Base-by-base conservation (phyloP, 371 early-diverging fungal genomes). In the Enterospora canceri region DNA sequence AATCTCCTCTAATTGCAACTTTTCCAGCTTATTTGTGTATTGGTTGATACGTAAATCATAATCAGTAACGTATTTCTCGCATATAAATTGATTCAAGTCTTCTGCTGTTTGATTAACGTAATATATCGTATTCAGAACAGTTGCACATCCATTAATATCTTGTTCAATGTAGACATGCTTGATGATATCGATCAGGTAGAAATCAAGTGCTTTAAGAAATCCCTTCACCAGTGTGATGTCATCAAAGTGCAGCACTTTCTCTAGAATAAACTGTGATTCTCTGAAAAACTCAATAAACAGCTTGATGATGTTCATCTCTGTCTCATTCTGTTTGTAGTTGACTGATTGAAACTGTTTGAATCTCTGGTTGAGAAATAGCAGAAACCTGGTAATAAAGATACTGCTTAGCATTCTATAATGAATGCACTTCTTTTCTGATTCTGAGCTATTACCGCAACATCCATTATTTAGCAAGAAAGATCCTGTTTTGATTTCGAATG, bases 321-420 rank as follows among this genome's bases (percentile, higher is more conserved):
- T 24, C 12, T 58, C 40, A 34, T 63, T 59, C 31, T 71, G 57
- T 12, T 70, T 49, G 40, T 58, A 55, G 51, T 30, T 1, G 28
- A 1, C 18, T 30, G 24, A 21, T 58, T 1, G 1, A 60, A 8
- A 23, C 19, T 2, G 0, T 34, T 49, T n/a, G 70, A 70, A 32
- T 50, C 49, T 50, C 18, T 19, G 16, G 23, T 58, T 48, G 32
- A 65, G 58, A 56, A 54, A 73, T 19, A 48, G 29, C 8, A 48
- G 21, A 31, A 76, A 54, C 40, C 68, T 47, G 19, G 76, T 65
- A 18, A 70, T 24, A 56, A 68, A 65, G 0, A 72, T 12, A 19
- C 48, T 30, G 23, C 69, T 71, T 54, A 76, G 4, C 71, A 71
- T 73, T 48, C 55, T 64, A 19, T 19, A 54, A 57, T 71, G 71